A percentile compares a stretch with the other conserved stretches of the same genome.
Evolutionary conservation across 768 basidiomycete genomes (phyloP).

Genomic region (Paxillus involutus): DNA sequence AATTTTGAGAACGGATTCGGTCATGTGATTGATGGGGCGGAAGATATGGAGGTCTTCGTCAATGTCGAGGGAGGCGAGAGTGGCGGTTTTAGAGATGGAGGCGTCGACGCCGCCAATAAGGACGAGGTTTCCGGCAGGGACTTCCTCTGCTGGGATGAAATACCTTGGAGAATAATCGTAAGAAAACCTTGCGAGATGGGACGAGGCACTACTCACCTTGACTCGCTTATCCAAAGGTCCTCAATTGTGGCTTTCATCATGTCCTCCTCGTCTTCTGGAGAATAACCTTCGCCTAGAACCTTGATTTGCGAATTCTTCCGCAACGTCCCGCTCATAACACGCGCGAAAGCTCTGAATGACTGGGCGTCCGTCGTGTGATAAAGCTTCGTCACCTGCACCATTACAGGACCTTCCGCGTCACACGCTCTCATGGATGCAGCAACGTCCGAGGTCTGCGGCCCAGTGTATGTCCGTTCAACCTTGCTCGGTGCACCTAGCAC

Average conservation of each 20-base stretch:
- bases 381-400: conserved; percentile 91
- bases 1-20: conserved; percentile 94
- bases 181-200: background rate
- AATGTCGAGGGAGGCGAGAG: conserved; percentile 68
- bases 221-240: conserved; percentile 87
- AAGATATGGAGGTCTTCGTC: conserved; percentile 94
- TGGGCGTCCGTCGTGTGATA: conserved; percentile 97
- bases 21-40: conserved; percentile 94
- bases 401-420: conserved; percentile 81
- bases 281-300: conserved; percentile 97
- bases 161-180: conserved; percentile 54
- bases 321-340: conserved; percentile 90
- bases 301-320: conserved; percentile 82
- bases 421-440: conserved; percentile 81
- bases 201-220: conserved; percentile 54
- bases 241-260: conserved; percentile 87
- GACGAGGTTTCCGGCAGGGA: conserved; percentile 89
- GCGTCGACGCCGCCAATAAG: conserved; percentile 91
- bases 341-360: conserved; percentile 94
- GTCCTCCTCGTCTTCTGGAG: conserved; percentile 99
- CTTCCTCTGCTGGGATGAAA: conserved; percentile 85
- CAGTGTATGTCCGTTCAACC: conserved; percentile 84
- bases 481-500: conserved; percentile 56
- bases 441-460: conserved; percentile 80
- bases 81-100: conserved; percentile 94